Evolutionary conservation across 2,329 filamentous ascomycete species (phyloP).

Genomic region (Apiospora malaysiana): DNA sequence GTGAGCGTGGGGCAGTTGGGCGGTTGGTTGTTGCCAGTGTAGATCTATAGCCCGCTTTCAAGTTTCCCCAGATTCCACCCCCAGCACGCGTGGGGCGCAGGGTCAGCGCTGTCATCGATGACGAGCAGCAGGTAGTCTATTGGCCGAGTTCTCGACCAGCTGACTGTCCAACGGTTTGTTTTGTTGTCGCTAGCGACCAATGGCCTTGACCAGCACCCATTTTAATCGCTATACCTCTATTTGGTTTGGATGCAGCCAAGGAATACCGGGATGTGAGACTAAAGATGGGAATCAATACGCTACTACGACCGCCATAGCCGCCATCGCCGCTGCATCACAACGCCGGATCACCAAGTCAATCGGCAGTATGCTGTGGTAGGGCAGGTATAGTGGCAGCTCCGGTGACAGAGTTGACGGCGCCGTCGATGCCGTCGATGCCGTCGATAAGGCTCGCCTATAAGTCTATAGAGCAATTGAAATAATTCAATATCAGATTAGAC

Average conservation of each 20-base stretch:
- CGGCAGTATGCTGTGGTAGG: no score
- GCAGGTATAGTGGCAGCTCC: no score
- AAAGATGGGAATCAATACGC: no score
- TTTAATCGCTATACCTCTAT: not conserved
- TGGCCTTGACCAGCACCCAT: not conserved
- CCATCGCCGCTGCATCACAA: no score
- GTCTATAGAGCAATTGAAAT: no score
- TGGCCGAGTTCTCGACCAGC: not conserved
- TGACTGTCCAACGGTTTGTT: not conserved
- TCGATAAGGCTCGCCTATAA: no score
- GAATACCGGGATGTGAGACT: not conserved
- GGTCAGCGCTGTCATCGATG: slow-evolving; percentile 16
- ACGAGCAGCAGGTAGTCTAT: not conserved
- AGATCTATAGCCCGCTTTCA: not conserved
- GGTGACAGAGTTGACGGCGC: no score
- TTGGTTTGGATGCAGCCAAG: not conserved
- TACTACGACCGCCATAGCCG: no score
- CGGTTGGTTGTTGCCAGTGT: not conserved
- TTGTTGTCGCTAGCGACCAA: not conserved
- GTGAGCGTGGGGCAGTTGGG: not conserved
- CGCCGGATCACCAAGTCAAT: no score
- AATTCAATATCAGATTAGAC: no score
- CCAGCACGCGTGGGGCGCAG: not conserved
- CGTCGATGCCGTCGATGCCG: no score
- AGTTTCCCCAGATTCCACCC: slow-evolving; percentile 7